Evolutionary conservation across 148 eudicot species (phyloP), one percentile per base, ranked within the genome.

Genomic region (Talinum fruticosum): DNA sequence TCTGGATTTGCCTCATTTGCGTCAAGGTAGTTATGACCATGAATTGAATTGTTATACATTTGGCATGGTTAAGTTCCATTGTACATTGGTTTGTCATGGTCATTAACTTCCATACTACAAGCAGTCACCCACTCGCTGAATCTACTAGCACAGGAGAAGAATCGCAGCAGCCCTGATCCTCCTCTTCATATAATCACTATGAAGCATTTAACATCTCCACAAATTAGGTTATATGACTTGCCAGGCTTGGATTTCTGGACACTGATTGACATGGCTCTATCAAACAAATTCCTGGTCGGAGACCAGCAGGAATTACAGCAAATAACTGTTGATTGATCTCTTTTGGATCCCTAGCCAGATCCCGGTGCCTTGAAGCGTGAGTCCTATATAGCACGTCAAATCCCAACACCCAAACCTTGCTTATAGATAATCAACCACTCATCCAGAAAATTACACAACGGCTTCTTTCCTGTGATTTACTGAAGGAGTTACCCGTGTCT

Each of bases 391-490:
- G 3, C 28, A 36, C 66, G 28, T 47, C 72, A 61, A 2, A 61
- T 76, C 67, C 30, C 38, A 67, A 8, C 72, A 44, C 71, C 41
- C 21, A 57, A 51, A 34, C 21, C 49, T 76, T 47, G 36, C 10
- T 36, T 21, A 32, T 38, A 18, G 3, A 23, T 41, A 59, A 51
- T 35, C 34, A 45, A 24, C 26, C 26, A 53, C 44, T 37, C 30
- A 36, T 24, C 12, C 26, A 23, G 59, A 21, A 24, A 26, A 47
- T 59, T 68, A 82, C 10, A 71, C 74, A 64, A 67, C 49, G 2
- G 71, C 73, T 79, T 82, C 82, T 79, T 79, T 82, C 72, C 41
- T 79, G 54, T 69, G 71, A 74, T 35, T 79, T 38, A 29, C 32
- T 29, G 69, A 19, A 38, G 35, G 76, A n/a, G 70, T 75, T 62